These are phyloP conservation scores for Sporisorium scitamineum DNA, from an alignment of 1,284 basidiomycete genomes.

Conservation along the genomic window DNA sequence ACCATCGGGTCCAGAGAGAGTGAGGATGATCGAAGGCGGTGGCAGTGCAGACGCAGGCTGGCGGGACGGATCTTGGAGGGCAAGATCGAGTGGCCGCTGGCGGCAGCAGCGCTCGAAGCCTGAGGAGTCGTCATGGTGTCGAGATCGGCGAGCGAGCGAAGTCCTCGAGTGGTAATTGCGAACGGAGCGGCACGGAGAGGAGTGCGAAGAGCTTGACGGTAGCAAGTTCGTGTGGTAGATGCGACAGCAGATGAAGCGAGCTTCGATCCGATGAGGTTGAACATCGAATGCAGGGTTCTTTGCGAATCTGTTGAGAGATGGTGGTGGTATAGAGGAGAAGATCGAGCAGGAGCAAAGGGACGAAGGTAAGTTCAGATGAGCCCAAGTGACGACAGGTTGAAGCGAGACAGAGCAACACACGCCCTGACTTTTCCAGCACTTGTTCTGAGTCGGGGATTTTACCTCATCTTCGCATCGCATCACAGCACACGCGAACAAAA, in stretches of 20 bases:
- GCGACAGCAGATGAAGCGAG: conserved; percentile 28
- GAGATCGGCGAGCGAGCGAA: conserved; percentile 57
- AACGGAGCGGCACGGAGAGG: background rate
- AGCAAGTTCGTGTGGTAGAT: conserved; percentile 8
- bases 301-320: background rate
- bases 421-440: background rate
- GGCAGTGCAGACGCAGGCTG: conserved; percentile 71
- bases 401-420: background rate
- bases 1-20: conserved; percentile 65
- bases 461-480: background rate
- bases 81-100: conserved; percentile 36
- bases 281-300: conserved; percentile 17
- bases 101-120: conserved; percentile 67
- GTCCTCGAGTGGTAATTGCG: conserved; percentile 20
- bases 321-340: conserved; percentile 1
- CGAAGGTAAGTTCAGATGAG: background rate
- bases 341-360: background rate
- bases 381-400: background rate
- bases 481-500: background rate
- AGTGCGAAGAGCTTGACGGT: conserved; percentile 11
- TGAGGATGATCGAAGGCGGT: conserved; percentile 64
- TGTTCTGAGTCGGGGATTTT: conserved; percentile 1
- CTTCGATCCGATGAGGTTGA: conserved; percentile 42
- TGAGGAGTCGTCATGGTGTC: conserved; percentile 43
- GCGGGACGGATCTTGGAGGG: conserved; percentile 40